Evolutionary conservation across 345 rosid genomes (phyloP), one percentile per base, ranked within the genome.

Genomic region (Murraya koenigii): DNA sequence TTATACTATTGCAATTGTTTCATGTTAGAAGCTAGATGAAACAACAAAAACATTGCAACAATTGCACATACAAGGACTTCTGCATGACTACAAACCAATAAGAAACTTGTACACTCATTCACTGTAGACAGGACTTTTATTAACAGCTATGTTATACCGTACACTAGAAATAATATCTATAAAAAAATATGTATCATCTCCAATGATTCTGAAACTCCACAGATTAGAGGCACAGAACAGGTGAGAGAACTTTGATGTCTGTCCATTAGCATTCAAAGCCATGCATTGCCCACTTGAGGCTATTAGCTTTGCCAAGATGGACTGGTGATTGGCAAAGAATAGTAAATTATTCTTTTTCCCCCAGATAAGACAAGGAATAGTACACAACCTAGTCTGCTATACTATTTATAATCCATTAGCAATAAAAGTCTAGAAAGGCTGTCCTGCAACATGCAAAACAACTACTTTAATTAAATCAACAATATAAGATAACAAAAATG

Each of bases 261-360:
- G 87, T 86, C 91, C 92, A 80, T 79, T 86, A 76, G 88, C 88
- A 87, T 83, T 85, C 84, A 85, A 86, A 87, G 69, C 79, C 75
- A 82, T 61, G 79, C 84, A 87, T 75, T 63, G 77, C 80, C 82
- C 60, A 65, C 30, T 25, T 59, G 74, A 63, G 66, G 77, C 83
- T 84, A 77, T 64, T 87, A 88, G 88, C 87, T 85, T 90, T 66
- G 90, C 90, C 89, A 90, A 89, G 92, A 91, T 89, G 89, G 86
- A 93, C 86, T 56, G 35, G 35, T 10, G 35, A 26, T 32, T 62
- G 7, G 15, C 20, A 23, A 39, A 11, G 1, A 52, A 28, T 7
- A 36, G 7, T 15, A 33, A 20, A 65, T 30, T 30, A 30, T 30
- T 30, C 2, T 30, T 30, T 30, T 30, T 30, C 2, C 2, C 32